Percentiles rank a stretch among this genome's conserved stretches.
Conservation (phyloP, 768 basidiomycete species). For the Suillus fuscotomentosus region DNA sequence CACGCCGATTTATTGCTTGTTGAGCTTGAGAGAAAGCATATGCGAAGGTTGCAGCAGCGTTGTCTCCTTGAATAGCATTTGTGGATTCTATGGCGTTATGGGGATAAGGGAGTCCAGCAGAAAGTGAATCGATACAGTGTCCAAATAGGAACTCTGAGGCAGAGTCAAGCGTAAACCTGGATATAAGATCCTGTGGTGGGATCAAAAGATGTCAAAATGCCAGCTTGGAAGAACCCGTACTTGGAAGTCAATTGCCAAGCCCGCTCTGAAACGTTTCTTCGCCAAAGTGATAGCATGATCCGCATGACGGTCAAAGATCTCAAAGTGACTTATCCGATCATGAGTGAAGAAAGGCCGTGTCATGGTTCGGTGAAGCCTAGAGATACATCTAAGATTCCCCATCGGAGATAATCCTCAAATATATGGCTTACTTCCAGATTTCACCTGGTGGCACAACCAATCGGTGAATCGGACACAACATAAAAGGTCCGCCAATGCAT, state of each 20-base stretch:
- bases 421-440: slow-evolving; percentile 58
- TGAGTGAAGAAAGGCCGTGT: slow-evolving; percentile 69
- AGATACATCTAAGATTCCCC: neutral
- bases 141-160: slow-evolving; percentile 57
- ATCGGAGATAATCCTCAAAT: neutral
- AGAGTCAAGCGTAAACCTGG: slow-evolving; percentile 50
- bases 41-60: slow-evolving; percentile 27
- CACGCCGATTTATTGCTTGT: slow-evolving; percentile 25
- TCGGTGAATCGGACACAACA: slow-evolving; percentile 6
- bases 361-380: slow-evolving; percentile 62
- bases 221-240: slow-evolving; percentile 23
- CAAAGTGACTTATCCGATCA: slow-evolving; percentile 61
- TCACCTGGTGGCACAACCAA: slow-evolving; percentile 41
- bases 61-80: slow-evolving; percentile 10
- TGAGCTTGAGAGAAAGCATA: slow-evolving; percentile 36
- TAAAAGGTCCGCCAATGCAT: neutral
- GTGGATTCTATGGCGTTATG: slow-evolving; percentile 17
- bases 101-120: slow-evolving; percentile 37
- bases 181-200: slow-evolving; percentile 37
- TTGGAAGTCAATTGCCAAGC: slow-evolving; percentile 60
- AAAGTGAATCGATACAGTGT: slow-evolving; percentile 38
- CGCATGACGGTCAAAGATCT: slow-evolving; percentile 57
- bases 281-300: slow-evolving; percentile 45
- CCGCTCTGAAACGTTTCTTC: slow-evolving; percentile 41
- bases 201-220: neutral